These are phyloP conservation scores for Fistulifera solaris DNA, from an alignment of 108 stramenopile genomes.

Conservation along the genomic window DNA sequence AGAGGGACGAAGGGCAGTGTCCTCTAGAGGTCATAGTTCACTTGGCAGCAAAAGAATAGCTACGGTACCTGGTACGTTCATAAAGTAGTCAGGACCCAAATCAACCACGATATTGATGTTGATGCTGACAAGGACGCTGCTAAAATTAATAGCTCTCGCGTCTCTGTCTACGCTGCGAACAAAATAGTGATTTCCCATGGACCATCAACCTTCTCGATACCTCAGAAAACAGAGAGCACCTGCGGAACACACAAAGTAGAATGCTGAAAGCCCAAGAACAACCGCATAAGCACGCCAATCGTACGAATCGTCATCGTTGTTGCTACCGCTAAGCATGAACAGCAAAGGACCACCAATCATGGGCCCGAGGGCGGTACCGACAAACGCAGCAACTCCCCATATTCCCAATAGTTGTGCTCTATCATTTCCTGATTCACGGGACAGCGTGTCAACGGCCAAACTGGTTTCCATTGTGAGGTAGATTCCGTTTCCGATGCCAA, in stretches of 20 bases:
- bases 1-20: too few relatives aligned
- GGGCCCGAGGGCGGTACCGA: constrained; percentile 53
- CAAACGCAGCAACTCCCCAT: constrained; percentile 59
- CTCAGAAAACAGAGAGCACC: constrained; percentile 10
- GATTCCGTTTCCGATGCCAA: constrained; percentile 54
- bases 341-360: constrained; percentile 37
- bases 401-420: constrained; percentile 49
- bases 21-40: too few relatives aligned
- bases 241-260: constrained; percentile 30
- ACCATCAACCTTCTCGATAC: too few relatives aligned
- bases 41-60: too few relatives aligned
- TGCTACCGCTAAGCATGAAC: constrained; percentile 6
- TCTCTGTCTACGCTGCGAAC: too few relatives aligned
- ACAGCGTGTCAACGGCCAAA: constrained; percentile 50
- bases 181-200: too few relatives aligned
- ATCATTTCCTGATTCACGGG: constrained; percentile 15
- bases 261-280: constrained; percentile 20
- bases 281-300: constrained; percentile 5
- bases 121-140: too few relatives aligned
- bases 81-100: too few relatives aligned
- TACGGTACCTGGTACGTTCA: too few relatives aligned
- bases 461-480: constrained; percentile 66
- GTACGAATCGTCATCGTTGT: not conserved
- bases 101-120: too few relatives aligned
- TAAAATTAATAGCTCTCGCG: too few relatives aligned